Conservation (phyloP, 306 rosid genomes). For the Pueraria montana region DNA sequence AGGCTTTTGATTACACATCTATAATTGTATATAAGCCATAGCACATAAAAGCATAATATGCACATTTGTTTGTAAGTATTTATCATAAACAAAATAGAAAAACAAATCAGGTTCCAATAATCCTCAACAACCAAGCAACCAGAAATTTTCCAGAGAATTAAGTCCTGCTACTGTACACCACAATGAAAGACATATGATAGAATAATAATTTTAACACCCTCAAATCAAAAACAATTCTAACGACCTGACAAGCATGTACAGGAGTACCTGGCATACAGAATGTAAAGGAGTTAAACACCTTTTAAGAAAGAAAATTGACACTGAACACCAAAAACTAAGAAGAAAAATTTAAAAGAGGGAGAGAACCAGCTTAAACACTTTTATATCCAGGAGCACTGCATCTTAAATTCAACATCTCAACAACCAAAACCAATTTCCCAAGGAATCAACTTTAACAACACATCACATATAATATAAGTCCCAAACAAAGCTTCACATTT, state of each 20-base stretch:
- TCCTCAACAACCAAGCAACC: conserved; percentile 20
- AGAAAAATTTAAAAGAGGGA: neutral
- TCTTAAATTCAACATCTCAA: conserved; percentile 38
- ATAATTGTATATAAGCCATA: neutral
- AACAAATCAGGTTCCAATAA: neutral
- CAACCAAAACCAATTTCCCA: conserved; percentile 11
- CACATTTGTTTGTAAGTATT: conserved; percentile 11
- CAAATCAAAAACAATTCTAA: neutral
- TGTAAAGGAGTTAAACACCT: conserved; percentile 25
- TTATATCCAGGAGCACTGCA: conserved; percentile 20
- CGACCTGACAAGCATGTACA: conserved; percentile 17
- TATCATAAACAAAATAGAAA: neutral
- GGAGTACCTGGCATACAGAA: conserved; percentile 2
- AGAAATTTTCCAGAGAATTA: conserved; percentile 7
- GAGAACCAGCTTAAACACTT: neutral
- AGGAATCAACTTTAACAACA: conserved; percentile 42
- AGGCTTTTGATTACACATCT: conserved; percentile 25
- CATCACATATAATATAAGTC: conserved; percentile 23
- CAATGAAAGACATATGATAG: neutral
- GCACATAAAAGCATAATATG: conserved; percentile 14
- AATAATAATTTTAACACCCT: conserved; percentile 15
- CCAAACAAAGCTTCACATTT: conserved; percentile 7
- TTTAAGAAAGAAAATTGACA: conserved; percentile 31
- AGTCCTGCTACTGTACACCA: conserved; percentile 29
- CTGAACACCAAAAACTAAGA: neutral